These are phyloP conservation scores for Ramaria rubella DNA, from an alignment of 768 basidiomycete species.

Conservation along the genomic window DNA sequence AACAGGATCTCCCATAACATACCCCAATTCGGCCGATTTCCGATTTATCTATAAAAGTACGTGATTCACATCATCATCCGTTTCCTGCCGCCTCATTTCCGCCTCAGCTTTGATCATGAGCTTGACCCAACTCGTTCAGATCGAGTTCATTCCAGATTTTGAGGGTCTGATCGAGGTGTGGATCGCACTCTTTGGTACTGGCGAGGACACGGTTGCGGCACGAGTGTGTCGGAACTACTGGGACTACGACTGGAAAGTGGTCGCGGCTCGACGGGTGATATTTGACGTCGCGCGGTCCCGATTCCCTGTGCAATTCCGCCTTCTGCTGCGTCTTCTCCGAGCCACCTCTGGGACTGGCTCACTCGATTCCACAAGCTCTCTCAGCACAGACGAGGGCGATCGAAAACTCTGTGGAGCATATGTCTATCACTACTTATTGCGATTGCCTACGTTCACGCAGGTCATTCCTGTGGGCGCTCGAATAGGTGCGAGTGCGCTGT, in stretches of 20 bases:
- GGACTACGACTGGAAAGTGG: constrained; percentile 66
- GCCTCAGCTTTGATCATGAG: constrained; percentile 65
- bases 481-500: constrained; percentile 61
- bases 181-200: constrained; percentile 74
- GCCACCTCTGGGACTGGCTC: constrained; percentile 74
- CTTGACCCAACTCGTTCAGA: constrained; percentile 63
- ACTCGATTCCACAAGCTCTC: constrained; percentile 37
- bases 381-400: constrained; percentile 46
- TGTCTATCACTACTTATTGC: constrained; percentile 71
- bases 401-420: constrained; percentile 56
- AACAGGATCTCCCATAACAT: constrained; percentile 58
- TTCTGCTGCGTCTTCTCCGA: constrained; percentile 64
- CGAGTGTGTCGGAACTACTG: constrained; percentile 75
- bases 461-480: constrained; percentile 58
- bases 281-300: constrained; percentile 77
- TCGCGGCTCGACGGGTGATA: constrained; percentile 65
- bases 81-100: constrained; percentile 9
- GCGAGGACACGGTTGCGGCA: constrained; percentile 59
- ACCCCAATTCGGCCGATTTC: constrained; percentile 72
- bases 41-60: constrained; percentile 81
- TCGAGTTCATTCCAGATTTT: constrained; percentile 74
- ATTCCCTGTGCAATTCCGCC: constrained; percentile 73
- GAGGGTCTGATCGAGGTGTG: constrained; percentile 67
- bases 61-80: constrained; percentile 16
- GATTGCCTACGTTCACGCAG: constrained; percentile 68